Evolutionary conservation across 352 stramenopile genomes (phyloP).

Genomic region (Pythium pyrilobum): DNA sequence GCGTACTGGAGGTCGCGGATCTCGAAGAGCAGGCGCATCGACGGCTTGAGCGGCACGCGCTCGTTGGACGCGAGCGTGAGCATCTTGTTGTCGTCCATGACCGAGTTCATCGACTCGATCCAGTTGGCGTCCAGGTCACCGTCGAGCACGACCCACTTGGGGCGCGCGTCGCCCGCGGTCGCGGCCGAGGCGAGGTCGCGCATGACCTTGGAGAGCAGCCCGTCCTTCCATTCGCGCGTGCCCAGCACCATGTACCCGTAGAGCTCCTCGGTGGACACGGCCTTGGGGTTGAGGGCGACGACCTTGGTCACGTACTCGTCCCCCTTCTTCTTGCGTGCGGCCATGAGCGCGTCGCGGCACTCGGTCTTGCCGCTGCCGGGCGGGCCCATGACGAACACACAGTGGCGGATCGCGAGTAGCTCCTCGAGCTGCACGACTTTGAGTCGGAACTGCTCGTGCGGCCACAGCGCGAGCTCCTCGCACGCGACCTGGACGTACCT

Average conservation of each 20-base stretch:
- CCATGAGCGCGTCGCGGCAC: slow-evolving; percentile 89
- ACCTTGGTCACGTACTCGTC: slow-evolving; percentile 63
- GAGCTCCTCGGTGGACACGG: slow-evolving; percentile 94
- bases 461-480: slow-evolving; percentile 82
- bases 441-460: slow-evolving; percentile 90
- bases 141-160: slow-evolving; percentile 96
- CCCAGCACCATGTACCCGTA: slow-evolving; percentile 94
- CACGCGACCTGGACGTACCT: slow-evolving; percentile 89
- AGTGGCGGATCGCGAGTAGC: slow-evolving; percentile 92
- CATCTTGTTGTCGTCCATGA: slow-evolving; percentile 90
- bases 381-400: slow-evolving; percentile 94
- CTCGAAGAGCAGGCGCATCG: slow-evolving; percentile 96
- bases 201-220: slow-evolving; percentile 93
- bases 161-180: slow-evolving; percentile 38
- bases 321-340: slow-evolving; percentile 71
- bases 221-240: slow-evolving; percentile 95
- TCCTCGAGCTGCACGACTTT: slow-evolving; percentile 96
- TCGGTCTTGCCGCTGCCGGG: slow-evolving; percentile 92
- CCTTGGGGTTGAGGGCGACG: slow-evolving; percentile 93
- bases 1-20: slow-evolving; percentile 93
- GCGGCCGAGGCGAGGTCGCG: slow-evolving; percentile 74
- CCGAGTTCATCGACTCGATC: slow-evolving; percentile 89
- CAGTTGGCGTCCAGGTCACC: slow-evolving; percentile 84
- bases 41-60: slow-evolving; percentile 91
- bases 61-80: slow-evolving; percentile 92